Conservation (phyloP, 2,329 filamentous ascomycete species). For the Xylaria sp. region DNA sequence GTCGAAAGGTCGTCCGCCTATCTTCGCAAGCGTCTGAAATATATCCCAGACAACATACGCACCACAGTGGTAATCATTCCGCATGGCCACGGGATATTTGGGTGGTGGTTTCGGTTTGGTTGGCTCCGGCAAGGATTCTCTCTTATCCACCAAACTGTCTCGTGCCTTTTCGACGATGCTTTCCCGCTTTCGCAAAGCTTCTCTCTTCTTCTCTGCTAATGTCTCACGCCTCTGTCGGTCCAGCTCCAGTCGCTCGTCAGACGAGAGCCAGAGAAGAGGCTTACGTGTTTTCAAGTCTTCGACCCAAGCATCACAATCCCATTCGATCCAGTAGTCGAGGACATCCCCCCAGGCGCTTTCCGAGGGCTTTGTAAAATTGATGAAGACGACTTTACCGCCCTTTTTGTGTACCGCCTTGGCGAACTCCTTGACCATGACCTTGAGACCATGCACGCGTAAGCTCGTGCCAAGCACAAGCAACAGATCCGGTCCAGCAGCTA, state of each 20-base stretch:
- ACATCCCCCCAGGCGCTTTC: constrained; percentile 78
- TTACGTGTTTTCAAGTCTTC: constrained; percentile 68
- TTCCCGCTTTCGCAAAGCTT: constrained; percentile 44
- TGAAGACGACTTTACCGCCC: constrained; percentile 75
- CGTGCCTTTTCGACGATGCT: constrained; percentile 41
- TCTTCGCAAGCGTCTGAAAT: constrained; percentile 48
- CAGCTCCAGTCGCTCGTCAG: constrained; percentile 53
- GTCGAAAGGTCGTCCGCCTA: constrained; percentile 48
- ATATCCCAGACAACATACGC: constrained; percentile 50
- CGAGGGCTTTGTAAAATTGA: constrained; percentile 77
- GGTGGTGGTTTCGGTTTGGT: constrained; percentile 43
- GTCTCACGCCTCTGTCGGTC: constrained; percentile 55
- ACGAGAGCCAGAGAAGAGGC: constrained; percentile 68
- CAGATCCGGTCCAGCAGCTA: constrained; percentile 71
- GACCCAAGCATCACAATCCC: constrained; percentile 81
- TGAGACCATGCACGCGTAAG: constrained; percentile 75
- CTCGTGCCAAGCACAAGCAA: constrained; percentile 77
- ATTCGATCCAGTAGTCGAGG: constrained; percentile 78
- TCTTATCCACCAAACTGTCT: constrained; percentile 40
- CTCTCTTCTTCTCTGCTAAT: constrained; percentile 46
- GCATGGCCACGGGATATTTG: constrained; percentile 49
- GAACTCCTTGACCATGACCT: constrained; percentile 76
- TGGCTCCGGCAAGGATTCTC: constrained; percentile 37
- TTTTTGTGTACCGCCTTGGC: constrained; percentile 75
- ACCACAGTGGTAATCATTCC: constrained; percentile 49